Conservation (phyloP, 352 stramenopile species). For the Phytophthora pini region DNA sequence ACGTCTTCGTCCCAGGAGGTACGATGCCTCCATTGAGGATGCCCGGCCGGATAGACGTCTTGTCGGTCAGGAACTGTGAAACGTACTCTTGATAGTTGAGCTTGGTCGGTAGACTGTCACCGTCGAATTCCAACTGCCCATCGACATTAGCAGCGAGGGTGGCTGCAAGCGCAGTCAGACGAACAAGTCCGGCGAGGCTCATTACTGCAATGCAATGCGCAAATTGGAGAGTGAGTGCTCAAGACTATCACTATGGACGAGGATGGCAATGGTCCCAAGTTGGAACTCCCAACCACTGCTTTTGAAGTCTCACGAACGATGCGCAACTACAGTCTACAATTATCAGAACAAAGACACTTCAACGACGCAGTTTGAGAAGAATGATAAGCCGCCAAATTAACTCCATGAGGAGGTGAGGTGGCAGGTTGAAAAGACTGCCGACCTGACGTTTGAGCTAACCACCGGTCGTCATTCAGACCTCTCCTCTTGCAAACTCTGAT, state of each 20-base stretch:
- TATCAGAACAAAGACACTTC: background rate
- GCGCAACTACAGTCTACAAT: slow-evolving; percentile 3
- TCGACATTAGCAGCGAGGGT: slow-evolving; percentile 26
- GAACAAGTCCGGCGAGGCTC: slow-evolving; percentile 20
- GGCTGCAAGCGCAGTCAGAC: slow-evolving; percentile 27
- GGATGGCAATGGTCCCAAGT: too few relatives aligned
- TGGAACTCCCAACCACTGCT: background rate
- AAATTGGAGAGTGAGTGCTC: slow-evolving; percentile 29
- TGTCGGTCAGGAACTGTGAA: slow-evolving; percentile 23
- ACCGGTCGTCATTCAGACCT: too few relatives aligned
- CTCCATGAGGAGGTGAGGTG: too few relatives aligned
- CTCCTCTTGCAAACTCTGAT: too few relatives aligned
- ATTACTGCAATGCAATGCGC: slow-evolving; percentile 11
- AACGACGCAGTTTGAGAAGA: background rate
- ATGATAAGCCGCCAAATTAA: too few relatives aligned
- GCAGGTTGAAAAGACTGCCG: too few relatives aligned
- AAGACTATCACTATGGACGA: background rate
- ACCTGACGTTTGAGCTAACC: too few relatives aligned
- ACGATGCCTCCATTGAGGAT: slow-evolving; percentile 54
- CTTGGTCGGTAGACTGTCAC: slow-evolving; percentile 23
- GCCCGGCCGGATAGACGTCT: slow-evolving; percentile 17
- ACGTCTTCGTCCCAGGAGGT: slow-evolving; percentile 53
- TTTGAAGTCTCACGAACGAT: background rate
- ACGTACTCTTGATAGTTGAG: slow-evolving; percentile 42
- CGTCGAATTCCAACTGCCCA: slow-evolving; percentile 17